These are phyloP conservation scores for Penicillium sp. DNA, from an alignment of 2,329 filamentous ascomycete genomes.

Conservation along the genomic window DNA sequence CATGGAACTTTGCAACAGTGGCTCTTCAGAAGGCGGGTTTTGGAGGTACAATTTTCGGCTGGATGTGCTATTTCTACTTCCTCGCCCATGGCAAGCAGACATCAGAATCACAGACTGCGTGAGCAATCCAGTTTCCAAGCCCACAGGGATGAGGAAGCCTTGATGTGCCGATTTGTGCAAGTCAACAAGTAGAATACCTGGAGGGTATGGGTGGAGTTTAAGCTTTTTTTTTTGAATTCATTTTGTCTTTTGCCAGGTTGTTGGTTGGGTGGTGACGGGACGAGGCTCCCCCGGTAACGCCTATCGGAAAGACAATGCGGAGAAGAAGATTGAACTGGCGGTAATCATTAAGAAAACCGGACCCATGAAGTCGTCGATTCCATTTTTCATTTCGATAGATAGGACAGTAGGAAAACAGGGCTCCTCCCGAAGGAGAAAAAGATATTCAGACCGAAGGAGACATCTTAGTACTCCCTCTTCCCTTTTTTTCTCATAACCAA, in stretches of 20 bases:
- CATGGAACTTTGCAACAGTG: slow-evolving; percentile 59
- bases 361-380: slow-evolving; percentile 32
- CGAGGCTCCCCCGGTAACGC: background rate
- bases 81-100: slow-evolving; percentile 42
- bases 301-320: slow-evolving; percentile 20
- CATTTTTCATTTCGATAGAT: slow-evolving; percentile 34
- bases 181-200: slow-evolving; percentile 2
- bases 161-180: slow-evolving; percentile 43
- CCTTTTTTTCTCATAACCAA: slow-evolving; percentile 24
- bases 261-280: slow-evolving; percentile 9
- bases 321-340: slow-evolving; percentile 17
- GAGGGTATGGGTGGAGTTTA: slow-evolving; percentile 8
- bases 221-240: slow-evolving; percentile 20
- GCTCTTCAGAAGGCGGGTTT: slow-evolving; percentile 63
- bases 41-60: slow-evolving; percentile 39
- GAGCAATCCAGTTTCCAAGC: slow-evolving; percentile 28
- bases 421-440: slow-evolving; percentile 24
- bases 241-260: slow-evolving; percentile 19
- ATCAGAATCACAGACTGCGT: slow-evolving; percentile 26
- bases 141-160: slow-evolving; percentile 46
- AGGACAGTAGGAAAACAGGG: slow-evolving; percentile 30
- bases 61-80: slow-evolving; percentile 44
- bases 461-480: slow-evolving; percentile 20
- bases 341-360: slow-evolving; percentile 21
- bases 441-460: slow-evolving; percentile 19